Percentiles rank a stretch among this genome's conserved stretches.
phyloP scores from a whole-genome alignment of 192 early-diverging fungal genomes.

The Lunasporangiospora selenospora region DNA sequence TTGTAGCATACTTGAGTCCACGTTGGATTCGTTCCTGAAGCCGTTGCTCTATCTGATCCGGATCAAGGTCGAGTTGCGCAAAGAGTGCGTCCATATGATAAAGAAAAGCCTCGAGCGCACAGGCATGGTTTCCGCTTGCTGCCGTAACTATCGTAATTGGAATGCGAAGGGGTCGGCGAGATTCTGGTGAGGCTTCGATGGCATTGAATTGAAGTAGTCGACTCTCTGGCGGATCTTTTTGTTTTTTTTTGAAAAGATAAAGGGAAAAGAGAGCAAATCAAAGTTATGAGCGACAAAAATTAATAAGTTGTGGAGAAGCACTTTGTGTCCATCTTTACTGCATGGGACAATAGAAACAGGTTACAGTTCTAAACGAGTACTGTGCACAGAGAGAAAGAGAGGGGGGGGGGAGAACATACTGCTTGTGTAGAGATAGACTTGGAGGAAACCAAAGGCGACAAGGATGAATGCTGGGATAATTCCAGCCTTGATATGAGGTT shows the following conservation, averaged over 20 bases:
- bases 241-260: neutral
- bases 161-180: conserved; percentile 1
- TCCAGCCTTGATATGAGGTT: neutral
- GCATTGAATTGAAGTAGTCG: conserved; percentile 9
- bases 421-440: conserved; percentile 13
- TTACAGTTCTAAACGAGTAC: neutral
- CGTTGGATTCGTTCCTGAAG: neutral
- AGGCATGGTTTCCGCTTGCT: conserved; percentile 55
- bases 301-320: neutral
- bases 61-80: conserved; percentile 7
- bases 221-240: neutral
- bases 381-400: no score
- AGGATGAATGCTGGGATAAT: neutral
- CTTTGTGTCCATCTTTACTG: neutral
- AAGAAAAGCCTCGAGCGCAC: conserved; percentile 55
- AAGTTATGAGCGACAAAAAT: neutral
- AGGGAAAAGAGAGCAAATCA: neutral
- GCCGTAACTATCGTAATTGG: conserved; percentile 58
- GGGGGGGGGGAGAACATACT: neutral
- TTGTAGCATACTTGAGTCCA: neutral
- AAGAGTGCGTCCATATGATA: conserved; percentile 39
- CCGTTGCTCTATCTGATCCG: neutral
- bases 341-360: neutral
- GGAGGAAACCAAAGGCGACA: conserved; percentile 5
- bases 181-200: conserved; percentile 13